phyloP scores from a whole-genome alignment of 2,329 filamentous ascomycete species.

The Colletotrichum orchidophilum region DNA sequence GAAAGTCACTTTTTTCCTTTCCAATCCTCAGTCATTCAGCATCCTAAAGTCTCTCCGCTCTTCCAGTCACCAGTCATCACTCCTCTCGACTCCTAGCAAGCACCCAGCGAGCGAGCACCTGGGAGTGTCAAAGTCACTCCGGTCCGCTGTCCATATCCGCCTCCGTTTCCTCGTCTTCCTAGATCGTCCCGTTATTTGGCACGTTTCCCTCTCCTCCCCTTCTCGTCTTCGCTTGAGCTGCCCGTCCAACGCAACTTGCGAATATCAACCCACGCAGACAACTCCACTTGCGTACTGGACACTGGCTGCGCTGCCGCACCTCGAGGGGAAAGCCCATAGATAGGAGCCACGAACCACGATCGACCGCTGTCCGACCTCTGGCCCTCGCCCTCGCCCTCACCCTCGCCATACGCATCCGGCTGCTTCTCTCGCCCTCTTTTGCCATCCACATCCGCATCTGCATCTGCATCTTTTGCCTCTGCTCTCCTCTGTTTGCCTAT shows the following conservation, averaged over 20 bases:
- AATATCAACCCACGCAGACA: constrained; percentile 11
- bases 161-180: background rate
- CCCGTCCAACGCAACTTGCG: constrained; percentile 6
- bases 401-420: background rate
- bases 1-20: background rate
- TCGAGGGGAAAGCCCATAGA: constrained; percentile 1
- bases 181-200: background rate
- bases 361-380: background rate
- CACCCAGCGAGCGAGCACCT: background rate
- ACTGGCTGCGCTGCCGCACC: constrained; percentile 2
- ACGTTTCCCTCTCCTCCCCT: background rate
- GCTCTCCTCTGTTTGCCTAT: background rate
- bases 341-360: constrained; percentile 14
- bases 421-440: constrained; percentile 5
- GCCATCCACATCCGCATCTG: constrained; percentile 1
- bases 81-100: background rate
- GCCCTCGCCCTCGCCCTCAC: background rate
- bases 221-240: background rate
- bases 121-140: background rate
- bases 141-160: background rate
- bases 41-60: background rate
- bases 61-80: background rate
- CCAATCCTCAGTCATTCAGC: background rate
- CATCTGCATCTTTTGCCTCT: background rate
- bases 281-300: constrained; percentile 7